phyloP scores from a whole-genome alignment of 2,329 filamentous ascomycete species.

The Zelopaecilomyces penicillatus region DNA sequence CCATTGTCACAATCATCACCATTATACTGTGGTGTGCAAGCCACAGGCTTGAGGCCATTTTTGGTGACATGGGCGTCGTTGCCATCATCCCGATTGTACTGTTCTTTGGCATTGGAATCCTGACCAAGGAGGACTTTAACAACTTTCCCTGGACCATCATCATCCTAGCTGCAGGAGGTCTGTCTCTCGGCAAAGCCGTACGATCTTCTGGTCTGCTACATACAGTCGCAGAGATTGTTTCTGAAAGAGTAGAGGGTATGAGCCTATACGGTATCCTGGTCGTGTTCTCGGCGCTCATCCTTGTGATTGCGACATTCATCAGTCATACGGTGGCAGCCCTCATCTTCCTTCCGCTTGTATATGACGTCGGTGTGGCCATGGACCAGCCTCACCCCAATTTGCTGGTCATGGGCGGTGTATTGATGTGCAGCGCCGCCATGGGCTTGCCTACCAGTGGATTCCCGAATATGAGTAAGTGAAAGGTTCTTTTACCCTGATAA shows the following conservation, averaged over 20 bases:
- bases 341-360: conserved; percentile 86
- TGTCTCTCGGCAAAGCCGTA: conserved; percentile 89
- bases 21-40: conserved; percentile 89
- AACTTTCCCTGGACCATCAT: conserved; percentile 99
- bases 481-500: conserved; percentile 19
- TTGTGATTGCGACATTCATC: conserved; percentile 95
- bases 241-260: conserved; percentile 62
- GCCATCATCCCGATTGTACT: conserved; percentile 92
- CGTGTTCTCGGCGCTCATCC: conserved; percentile 74
- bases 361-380: conserved; percentile 78
- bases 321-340: conserved; percentile 93
- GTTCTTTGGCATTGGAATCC: conserved; percentile 92
- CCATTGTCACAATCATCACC: conserved; percentile 69
- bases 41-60: conserved; percentile 77
- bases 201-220: conserved; percentile 87
- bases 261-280: conserved; percentile 79
- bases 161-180: conserved; percentile 87
- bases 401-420: conserved; percentile 84
- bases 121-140: conserved; percentile 99
- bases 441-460: conserved; percentile 91
- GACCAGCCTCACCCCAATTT: conserved; percentile 86
- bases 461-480: conserved; percentile 90
- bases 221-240: conserved; percentile 75
- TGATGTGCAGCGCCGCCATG: conserved; percentile 98
- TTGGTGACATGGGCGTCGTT: conserved; percentile 97